Evolutionary conservation across 306 rosid species (phyloP), one percentile per base, ranked within the genome.

Genomic region (Cucumis melo): DNA sequence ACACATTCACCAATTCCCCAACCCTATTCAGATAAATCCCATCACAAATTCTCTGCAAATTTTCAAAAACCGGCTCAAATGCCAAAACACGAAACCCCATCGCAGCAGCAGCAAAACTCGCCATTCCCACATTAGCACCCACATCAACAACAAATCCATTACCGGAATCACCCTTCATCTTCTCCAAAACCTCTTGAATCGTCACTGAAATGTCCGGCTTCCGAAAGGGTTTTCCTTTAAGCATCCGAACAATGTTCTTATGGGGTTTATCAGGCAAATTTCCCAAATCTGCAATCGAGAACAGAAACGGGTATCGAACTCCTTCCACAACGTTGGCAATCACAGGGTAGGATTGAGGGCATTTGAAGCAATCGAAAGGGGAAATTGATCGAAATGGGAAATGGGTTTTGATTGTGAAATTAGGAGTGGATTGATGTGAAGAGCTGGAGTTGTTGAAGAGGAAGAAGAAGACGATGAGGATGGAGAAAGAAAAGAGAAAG

Each of bases 61-160:
- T 95, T 84, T 95, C 99, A 1, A 92, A 90, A 44, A 95, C 96
- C 0, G 99, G 99, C 67, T 95, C 98, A 20, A 95, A 95, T 1
- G 97, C 92, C 77, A 89, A 36, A 76, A 92, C 97, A 58, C 84
- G 85, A 53, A 90, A 95, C 19, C 98, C 96, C 97, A 95, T 92
- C 0, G 81, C 98, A 0, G 99, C 87, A 2, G 99, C 99, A 0
- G 99, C 98, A 65, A 95, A 95, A 78, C 89, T 89, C 2, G 97
- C 99, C 88, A 92, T 90, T 15, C 99, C 99, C 57, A 95, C 97
- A 79, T 95, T 95, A 74, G 96, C 98, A 24, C 99, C 98, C 19
- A 95, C 98, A 81, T 92, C 97, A 2, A 92, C 93, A n/a, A 90
- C 88, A 83, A 82, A 58, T 61, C 98, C 98, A 80, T 79, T 81